Percentiles rank a stretch among this genome's conserved stretches.
Conservation (phyloP, 2,329 filamentous ascomycete genomes). For the Aspergillus spinulosporus region DNA sequence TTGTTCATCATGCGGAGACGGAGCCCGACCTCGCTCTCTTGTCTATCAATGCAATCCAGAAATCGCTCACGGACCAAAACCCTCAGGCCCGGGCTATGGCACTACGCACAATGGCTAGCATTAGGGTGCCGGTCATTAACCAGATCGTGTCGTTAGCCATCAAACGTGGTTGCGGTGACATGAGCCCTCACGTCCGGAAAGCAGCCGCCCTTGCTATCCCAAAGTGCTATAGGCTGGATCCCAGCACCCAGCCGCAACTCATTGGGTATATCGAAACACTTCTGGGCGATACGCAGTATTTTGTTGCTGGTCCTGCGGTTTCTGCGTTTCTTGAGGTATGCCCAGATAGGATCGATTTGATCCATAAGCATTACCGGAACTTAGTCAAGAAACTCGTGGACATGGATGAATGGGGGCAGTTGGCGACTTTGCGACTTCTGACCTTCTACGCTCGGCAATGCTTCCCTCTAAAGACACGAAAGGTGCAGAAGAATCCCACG, state of each 20-base stretch:
- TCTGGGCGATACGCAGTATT: slow-evolving; percentile 89
- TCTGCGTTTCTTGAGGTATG: slow-evolving; percentile 87
- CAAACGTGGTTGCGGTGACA: slow-evolving; percentile 88
- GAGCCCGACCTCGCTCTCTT: slow-evolving; percentile 93
- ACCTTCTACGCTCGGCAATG: slow-evolving; percentile 81
- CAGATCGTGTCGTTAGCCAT: slow-evolving; percentile 96
- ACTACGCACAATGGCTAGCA: slow-evolving; percentile 93
- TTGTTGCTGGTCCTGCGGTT: slow-evolving; percentile 91
- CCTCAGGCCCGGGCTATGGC: slow-evolving; percentile 89
- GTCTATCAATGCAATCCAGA: slow-evolving; percentile 98
- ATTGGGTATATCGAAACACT: slow-evolving; percentile 76
- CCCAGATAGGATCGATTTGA: slow-evolving; percentile 79
- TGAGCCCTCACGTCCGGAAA: slow-evolving; percentile 91
- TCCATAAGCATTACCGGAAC: slow-evolving; percentile 84
- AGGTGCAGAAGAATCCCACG: slow-evolving; percentile 50
- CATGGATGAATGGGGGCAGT: slow-evolving; percentile 98
- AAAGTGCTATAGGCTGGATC: slow-evolving; percentile 91
- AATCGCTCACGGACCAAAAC: slow-evolving; percentile 89
- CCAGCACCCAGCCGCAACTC: slow-evolving; percentile 78
- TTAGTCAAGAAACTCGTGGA: slow-evolving; percentile 90
- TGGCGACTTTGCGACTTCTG: slow-evolving; percentile 79
- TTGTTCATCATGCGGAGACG: slow-evolving; percentile 92
- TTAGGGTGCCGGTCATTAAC: slow-evolving; percentile 94
- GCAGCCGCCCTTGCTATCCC: slow-evolving; percentile 91
- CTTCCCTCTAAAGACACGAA: slow-evolving; percentile 71